Evolutionary conservation across 1,284 basidiomycete genomes (phyloP).

Genomic region (Schizopora paradoxa): DNA sequence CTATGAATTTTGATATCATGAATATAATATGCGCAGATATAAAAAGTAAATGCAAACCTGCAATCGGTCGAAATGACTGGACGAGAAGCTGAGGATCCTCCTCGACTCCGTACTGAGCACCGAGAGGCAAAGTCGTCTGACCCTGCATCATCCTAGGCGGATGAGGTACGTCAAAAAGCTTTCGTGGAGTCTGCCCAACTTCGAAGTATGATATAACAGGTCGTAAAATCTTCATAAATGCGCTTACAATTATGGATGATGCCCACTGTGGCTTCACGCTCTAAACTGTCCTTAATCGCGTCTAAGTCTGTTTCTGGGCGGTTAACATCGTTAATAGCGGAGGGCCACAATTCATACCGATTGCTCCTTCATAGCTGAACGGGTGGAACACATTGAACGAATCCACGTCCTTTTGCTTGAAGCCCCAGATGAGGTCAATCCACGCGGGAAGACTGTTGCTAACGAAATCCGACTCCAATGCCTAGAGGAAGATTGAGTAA

Average conservation of each 20-base stretch:
- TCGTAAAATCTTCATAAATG: not conserved
- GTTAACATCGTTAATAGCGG: not conserved
- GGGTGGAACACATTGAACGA: constrained; percentile 91
- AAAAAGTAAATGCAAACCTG: constrained; percentile 38
- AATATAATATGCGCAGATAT: not conserved
- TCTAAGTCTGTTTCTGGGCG: constrained; percentile 62
- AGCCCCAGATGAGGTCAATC: constrained; percentile 93
- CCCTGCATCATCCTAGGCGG: constrained; percentile 72
- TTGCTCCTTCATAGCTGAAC: constrained; percentile 88
- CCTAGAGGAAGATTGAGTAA: constrained; percentile 38
- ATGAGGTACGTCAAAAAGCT: constrained; percentile 84
- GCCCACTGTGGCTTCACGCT: constrained; percentile 88
- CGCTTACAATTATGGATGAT: constrained; percentile 90
- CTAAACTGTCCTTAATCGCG: constrained; percentile 76
- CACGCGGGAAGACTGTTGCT: constrained; percentile 82
- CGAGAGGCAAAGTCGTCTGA: constrained; percentile 61
- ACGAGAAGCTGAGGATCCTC: constrained; percentile 67
- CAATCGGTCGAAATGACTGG: constrained; percentile 53
- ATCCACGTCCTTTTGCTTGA: constrained; percentile 76
- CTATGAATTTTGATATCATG: constrained; percentile 34
- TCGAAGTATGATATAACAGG: constrained; percentile 19
- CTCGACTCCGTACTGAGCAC: constrained; percentile 69
- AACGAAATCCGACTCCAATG: constrained; percentile 86
- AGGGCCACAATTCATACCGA: too few relatives aligned
- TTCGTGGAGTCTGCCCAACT: constrained; percentile 89